Base-by-base conservation (phyloP, 257 asterid species). In the Euphrasia confusa region DNA sequence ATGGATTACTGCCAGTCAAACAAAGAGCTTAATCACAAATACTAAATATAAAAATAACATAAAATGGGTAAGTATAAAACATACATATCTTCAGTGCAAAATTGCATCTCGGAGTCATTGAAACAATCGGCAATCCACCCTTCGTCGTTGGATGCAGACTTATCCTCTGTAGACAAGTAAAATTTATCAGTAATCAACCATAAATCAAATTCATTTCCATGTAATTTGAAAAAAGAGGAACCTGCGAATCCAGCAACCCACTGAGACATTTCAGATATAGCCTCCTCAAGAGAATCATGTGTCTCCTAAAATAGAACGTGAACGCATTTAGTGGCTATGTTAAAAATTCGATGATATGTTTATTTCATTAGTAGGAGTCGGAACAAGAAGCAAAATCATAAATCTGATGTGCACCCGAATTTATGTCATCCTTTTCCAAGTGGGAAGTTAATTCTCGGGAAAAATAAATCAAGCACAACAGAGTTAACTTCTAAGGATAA, bases 121-220 rank as follows among this genome's bases (percentile, higher is more conserved):
- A 88, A 74, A 80, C 97, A 88, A 66, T 79, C 79, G 2, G 87
- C 81, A 55, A 85, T 81, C 96, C 96, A 91, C 21, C 85, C 84
- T 77, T 91, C 97, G 5, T 74, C 76, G 64, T 75, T 67, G 18
- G 81, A 64, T n/a, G 68, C 65, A 21, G 74, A 37, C 10, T 49
- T 37, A 26, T 54, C 75, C 15, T 75, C 78, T 69, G 58, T 57
- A 42, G 56, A 14, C 12, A 35, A 64, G 87, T 60, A 58, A 8
- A 56, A 55, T 56, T 35, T 17, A 50, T 64, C 53, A 60, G 50
- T 17, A 33, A 2, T 47, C 47, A 64, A 54, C 39, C 7, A 55
- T 55, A 55, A 11, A 33, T 32, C 24, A 28, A 21, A 30, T 32
- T 13, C 1, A 33, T 57, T 57, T 27, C 18, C 13, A 30, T 57